Evolutionary conservation across 306 rosid species (phyloP).

Genomic region (Cicer pinnatifidum): DNA sequence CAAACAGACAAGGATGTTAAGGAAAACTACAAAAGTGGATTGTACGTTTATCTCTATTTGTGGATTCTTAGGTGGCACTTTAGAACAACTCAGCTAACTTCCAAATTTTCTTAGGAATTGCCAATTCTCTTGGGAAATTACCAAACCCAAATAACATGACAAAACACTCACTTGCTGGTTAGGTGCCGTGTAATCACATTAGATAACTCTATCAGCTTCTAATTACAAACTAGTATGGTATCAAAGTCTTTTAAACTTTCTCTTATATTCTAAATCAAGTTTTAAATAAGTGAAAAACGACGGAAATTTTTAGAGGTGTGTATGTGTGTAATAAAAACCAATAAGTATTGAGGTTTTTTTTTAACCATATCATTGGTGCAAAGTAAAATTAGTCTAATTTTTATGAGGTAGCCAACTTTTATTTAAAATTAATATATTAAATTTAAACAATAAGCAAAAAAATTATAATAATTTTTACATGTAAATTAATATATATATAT

Average conservation of each 20-base stretch:
- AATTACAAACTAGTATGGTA: slow-evolving; percentile 17
- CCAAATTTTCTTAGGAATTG: slow-evolving; percentile 42
- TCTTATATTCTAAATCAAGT: neutral
- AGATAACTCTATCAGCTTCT: slow-evolving; percentile 28
- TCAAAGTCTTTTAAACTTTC: neutral
- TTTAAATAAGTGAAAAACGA: too few relatives aligned
- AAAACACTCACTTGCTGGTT: slow-evolving; percentile 23
- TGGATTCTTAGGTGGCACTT: slow-evolving; percentile 59
- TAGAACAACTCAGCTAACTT: slow-evolving; percentile 19
- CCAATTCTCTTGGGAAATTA: slow-evolving; percentile 44
- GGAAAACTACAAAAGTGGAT: slow-evolving; percentile 59
- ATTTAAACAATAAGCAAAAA: too few relatives aligned
- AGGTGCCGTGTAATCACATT: slow-evolving; percentile 39
- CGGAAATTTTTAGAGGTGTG: too few relatives aligned
- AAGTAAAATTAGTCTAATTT: too few relatives aligned
- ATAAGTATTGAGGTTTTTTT: too few relatives aligned
- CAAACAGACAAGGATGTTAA: slow-evolving; percentile 64
- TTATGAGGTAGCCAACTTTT: too few relatives aligned
- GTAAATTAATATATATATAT: too few relatives aligned
- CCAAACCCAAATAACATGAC: slow-evolving; percentile 40
- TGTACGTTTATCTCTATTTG: slow-evolving; percentile 61
- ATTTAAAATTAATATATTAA: too few relatives aligned
- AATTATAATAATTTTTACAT: too few relatives aligned
- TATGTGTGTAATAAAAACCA: too few relatives aligned
- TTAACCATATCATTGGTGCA: too few relatives aligned